Evolutionary conservation across 441 rosid species (phyloP), one percentile per base, ranked within the genome.

Genomic region (Gossypium davidsonii): DNA sequence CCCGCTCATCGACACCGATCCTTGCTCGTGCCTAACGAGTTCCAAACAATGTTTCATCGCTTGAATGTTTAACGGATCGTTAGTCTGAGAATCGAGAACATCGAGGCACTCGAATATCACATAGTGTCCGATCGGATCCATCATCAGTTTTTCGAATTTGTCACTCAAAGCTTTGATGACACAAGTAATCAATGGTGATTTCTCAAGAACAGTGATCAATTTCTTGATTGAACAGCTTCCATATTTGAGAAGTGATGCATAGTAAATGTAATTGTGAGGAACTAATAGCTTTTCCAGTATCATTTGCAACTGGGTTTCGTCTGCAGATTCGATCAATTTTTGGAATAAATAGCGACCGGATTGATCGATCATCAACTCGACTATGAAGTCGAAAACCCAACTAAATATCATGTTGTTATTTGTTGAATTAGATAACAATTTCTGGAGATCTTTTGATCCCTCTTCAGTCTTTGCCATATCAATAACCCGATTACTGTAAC

Each of bases 1-100:
- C 3, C 61, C 34, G 74, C 75, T 80, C 21, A 84, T 48, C 6
- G 85, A 55, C 14, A 66, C 15, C 1, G 83, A 76, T 53, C 87
- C 85, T 2, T 4, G n/a, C 21, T 44, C 48, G 49, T 80, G 51
- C 1, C 58, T 75, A 23, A 83, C 82, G 34, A 80, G 53, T 2
- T 14, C 2, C 6, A 58, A 77, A 44, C 78, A 74, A 6, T 52
- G 20, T 0, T 42, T 2, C 0, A 77, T 74, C 14, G 74, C 76
- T 20, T 66, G 48, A 3, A 57, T 46, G 26, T 78, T 77, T 0
- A 60, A 66, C 34, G 51, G 20, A 9, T 4, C 34, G 20, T 44
- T 82, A 58, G 71, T 46, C 12, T 26, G 25, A 8, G 52, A 14
- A 53, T 57, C 74, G 3, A 84, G 77, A 3, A 12, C 26, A 18